Evolutionary conservation across 345 rosid genomes (phyloP).

Genomic region (Gossypium anomalum): DNA sequence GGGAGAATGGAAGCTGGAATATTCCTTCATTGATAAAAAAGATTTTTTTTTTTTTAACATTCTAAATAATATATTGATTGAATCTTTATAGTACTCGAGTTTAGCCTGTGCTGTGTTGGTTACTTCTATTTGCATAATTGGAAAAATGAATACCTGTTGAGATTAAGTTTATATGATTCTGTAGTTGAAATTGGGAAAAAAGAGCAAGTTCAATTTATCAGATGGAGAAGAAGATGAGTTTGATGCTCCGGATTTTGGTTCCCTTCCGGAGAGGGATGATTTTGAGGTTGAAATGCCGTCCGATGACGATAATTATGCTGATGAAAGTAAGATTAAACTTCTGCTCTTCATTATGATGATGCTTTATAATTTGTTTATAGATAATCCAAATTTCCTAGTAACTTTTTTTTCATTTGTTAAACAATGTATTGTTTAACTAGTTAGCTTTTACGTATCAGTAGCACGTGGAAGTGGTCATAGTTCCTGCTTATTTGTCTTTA

Average conservation of each 20-base stretch:
- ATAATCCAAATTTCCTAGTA: not conserved
- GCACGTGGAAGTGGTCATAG: not conserved
- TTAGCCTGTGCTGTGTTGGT: not conserved
- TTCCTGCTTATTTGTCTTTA: not conserved
- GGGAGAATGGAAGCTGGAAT: too few species aligned
- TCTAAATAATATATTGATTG: too few species aligned
- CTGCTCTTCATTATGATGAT: not conserved
- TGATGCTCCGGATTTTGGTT: conserved; percentile 41
- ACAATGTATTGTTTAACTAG: not conserved
- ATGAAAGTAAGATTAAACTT: conserved; percentile 31
- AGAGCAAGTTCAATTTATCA: conserved; percentile 70
- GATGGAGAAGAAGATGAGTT: conserved; percentile 81
- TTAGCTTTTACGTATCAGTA: not conserved
- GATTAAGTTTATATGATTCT: not conserved
- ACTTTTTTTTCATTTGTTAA: not conserved
- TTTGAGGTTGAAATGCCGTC: conserved; percentile 61
- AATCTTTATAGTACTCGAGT: not conserved
- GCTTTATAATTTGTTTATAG: not conserved
- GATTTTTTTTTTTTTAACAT: too few species aligned
- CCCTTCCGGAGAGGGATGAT: conserved; percentile 54
- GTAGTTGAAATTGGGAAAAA: conserved; percentile 60
- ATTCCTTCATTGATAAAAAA: too few species aligned
- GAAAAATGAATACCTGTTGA: not conserved
- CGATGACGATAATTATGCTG: conserved; percentile 44
- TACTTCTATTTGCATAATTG: not conserved